Evolutionary conservation across 73 alveolate genomes (phyloP).

Genomic region (Blepharisma japonicum): DNA sequence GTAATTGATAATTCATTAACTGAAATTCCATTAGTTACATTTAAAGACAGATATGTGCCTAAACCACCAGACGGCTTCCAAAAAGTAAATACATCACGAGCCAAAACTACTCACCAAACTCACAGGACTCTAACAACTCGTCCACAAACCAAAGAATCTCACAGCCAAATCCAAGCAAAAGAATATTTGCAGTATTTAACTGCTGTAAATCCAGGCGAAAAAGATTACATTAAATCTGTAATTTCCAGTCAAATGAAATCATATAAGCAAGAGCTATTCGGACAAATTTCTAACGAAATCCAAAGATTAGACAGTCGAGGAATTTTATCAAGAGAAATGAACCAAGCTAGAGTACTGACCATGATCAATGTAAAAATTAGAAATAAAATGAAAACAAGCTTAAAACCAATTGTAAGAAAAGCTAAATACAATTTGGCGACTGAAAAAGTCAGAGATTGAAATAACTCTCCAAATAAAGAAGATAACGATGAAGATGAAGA

Average conservation of each 20-base stretch:
- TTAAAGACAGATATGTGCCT: background rate
- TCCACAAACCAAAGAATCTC: background rate
- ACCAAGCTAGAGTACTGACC: background rate
- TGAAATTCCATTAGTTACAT: background rate
- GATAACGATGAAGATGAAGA: background rate
- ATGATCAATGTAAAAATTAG: background rate
- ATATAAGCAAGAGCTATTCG: background rate
- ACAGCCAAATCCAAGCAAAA: constrained; percentile 22
- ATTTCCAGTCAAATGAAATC: background rate
- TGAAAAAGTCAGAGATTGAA: constrained; percentile 16
- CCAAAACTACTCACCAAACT: background rate
- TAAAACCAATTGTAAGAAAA: constrained; percentile 16
- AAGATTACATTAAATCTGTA: background rate
- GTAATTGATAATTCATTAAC: background rate
- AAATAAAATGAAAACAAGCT: background rate
- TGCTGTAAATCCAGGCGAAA: background rate
- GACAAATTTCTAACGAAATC: background rate
- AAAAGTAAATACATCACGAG: background rate
- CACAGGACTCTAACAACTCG: background rate
- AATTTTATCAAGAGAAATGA: background rate
- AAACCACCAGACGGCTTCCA: constrained; percentile 16
- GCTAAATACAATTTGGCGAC: background rate
- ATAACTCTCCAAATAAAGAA: background rate
- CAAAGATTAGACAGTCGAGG: background rate
- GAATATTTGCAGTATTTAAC: constrained; percentile 8